Evolutionary conservation across 495 filamentous ascomycete species (phyloP), one percentile per base, ranked within the genome.

Genomic region (Copromyces sp.): DNA sequence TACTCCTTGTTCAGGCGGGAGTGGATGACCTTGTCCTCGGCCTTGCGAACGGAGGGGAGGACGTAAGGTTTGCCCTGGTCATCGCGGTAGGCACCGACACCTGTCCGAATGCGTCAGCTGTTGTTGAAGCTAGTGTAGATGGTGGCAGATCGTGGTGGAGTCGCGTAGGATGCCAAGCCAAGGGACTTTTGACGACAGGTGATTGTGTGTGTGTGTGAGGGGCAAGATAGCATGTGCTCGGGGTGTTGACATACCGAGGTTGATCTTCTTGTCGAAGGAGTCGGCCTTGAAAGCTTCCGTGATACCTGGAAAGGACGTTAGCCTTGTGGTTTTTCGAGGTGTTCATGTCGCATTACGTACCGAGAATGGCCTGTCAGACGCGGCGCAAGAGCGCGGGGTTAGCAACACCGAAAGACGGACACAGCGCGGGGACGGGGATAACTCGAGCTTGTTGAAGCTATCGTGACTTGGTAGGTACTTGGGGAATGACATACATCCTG

Each of bases 201-300:
- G 39, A 40, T 40, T 12, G 39, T 40, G 39, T 40, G 39, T 40
- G 39, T 40, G 39, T 40, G 39, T 40, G 53, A 65, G 53, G 53
- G 53, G 53, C 29, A 40, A 35, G 16, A 65, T 65, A 35, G 53
- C 53, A 65, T 35, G 53, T 35, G 53, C 53, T 65, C 20, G 35
- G 40, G 59, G 61, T 83, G 69, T 81, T 84, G 69, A 71, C 82
- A 85, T 88, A 90, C 94, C 94, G 71, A 99, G 87, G 85, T 98
- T 98, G 87, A 98, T 97, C 90, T 99, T 99, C 83, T 95, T 87
- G 70, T 89, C 83, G 83, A 95, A 93, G 74, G 83, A 87, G 80
- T 99, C 95, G 79, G 94, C 93, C 88, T 98, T 99, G 92, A 95
- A 99, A 69, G 95, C 95, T 85, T 99, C 95, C 70, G 95, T 98